Base-by-base conservation (phyloP, 306 rosid genomes). In the Cercis canadensis region DNA sequence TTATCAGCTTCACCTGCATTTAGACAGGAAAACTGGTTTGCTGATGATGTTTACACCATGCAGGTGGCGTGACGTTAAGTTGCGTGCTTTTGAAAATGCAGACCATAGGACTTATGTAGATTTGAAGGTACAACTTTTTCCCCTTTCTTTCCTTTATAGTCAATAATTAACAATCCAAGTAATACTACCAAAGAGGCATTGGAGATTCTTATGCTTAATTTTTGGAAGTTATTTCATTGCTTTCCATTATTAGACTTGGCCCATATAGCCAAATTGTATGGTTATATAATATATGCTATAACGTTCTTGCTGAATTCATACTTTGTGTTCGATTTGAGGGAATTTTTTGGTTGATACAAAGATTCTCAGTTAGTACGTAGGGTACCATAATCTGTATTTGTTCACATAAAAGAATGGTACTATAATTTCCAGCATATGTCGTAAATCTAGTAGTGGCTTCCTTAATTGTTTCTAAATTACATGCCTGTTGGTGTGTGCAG, bases 51-150 rank as follows among this genome's bases (percentile, higher is more conserved):
- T 78, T 75, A 43, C 51, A 13, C 31, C 46, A 18, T 68, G 73
- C 83, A 93, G 97, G 89, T 94, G 98, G 98, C 97, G 98, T 29
- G 98, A 94, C 78, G 98, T 94, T 39, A 94, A 94, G 84, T 39
- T 90, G 68, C 84, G 85, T 39, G 79, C 92, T 46, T 93, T 94
- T 73, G 98, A 94, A 81, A 69, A 83, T 71, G 98, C 98, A 39
- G 96, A 88, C 67, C 94, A 94, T 78, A 96, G 98, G 68, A 94
- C 97, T 64, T 94, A 94, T 17, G 98, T 90, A 33, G 97, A 94
- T 80, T 82, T 94, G 78, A 94, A 93, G 98, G 98, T 93, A 78
- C 65, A 37, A 58, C 14, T 50, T 57, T 62, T n/a, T 57, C 70
- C 56, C 62, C 14, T 61, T 54, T 33, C 43, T 65, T 34, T 43